Evolutionary conservation across 2,329 filamentous ascomycete genomes (phyloP), one percentile per base, ranked within the genome.

Genomic region (Colletotrichum liaoningense): DNA sequence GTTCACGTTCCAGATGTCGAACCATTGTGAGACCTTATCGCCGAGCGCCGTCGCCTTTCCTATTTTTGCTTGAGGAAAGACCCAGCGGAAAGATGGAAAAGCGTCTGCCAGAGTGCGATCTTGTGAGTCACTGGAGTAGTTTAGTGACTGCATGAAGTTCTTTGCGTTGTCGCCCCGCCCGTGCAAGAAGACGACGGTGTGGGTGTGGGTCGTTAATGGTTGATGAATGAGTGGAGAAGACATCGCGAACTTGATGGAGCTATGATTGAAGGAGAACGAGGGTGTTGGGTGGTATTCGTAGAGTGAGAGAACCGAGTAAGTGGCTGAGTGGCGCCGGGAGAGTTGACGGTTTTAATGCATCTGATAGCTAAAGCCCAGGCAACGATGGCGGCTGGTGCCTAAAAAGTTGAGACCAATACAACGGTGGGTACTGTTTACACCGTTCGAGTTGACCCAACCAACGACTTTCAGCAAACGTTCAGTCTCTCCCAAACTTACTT

Each of bases 31-130:
- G 68, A 33, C 33, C 16, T 30, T 56, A 11, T 63, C 57, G 19
- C 35, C 2, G 8, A 67, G 72, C 5, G 65, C 72, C 66, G 81
- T 79, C 58, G 78, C 76, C 63, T 78, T 54, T 65, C 79, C 77
- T 46, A 77, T 26, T 12, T 83, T 82, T 1, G 86, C 84, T 65
- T 83, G 81, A 11, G 86, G 86, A 67, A 88, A 89, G 7, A 89
- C 85, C 84, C 86, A 88, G 67, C 84, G 83, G 76, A 88, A 81
- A 5, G 83, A 81, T 5, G 87, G 86, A 46, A 88, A 85, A 9
- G 79, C 76, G 4, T 84, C 80, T 26, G 78, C 60, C 1, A 88
- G 82, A 4, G 79, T 80, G 22, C 75, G 80, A n/a, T 75, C 70
- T 6, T 68, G 72, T 0, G 83, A 83, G 72, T 82, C 79, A 46